A percentile compares a stretch with the other conserved stretches of the same genome.
Evolutionary conservation across 1,139 yeast genomes (phyloP).

Genomic region (Taphrina deformans): DNA sequence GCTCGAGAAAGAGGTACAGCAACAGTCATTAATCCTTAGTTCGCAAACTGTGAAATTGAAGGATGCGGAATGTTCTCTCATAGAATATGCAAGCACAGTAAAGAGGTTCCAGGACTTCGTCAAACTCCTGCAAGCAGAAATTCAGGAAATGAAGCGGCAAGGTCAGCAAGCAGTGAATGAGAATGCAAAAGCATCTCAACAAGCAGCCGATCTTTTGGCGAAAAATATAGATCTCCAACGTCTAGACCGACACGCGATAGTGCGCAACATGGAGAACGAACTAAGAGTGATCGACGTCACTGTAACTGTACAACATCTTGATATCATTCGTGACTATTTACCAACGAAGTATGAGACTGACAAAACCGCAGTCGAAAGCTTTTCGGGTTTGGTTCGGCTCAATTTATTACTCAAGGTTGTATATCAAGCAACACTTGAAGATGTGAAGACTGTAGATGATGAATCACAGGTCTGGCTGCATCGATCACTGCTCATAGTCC

Average conservation of each 20-base stretch:
- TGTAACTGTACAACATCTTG: slow-evolving; percentile 43
- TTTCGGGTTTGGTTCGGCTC: slow-evolving; percentile 17
- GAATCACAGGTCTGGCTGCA: background rate
- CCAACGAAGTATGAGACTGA: slow-evolving; percentile 35
- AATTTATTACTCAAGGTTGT: slow-evolving; percentile 19
- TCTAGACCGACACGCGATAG: slow-evolving; percentile 37
- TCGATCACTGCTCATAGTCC: background rate
- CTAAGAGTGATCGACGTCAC: slow-evolving; percentile 42
- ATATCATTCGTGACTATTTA: slow-evolving; percentile 39
- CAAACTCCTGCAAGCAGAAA: slow-evolving; percentile 42
- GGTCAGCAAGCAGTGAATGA: slow-evolving; percentile 39
- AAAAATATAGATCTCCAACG: slow-evolving; percentile 42
- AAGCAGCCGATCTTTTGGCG: slow-evolving; percentile 42
- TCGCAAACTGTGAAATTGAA: slow-evolving; percentile 39
- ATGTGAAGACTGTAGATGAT: background rate
- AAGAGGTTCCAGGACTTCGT: slow-evolving; percentile 45
- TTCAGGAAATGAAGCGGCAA: slow-evolving; percentile 41
- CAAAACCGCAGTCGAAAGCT: slow-evolving; percentile 31
- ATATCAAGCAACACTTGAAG: background rate
- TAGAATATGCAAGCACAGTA: slow-evolving; percentile 43
- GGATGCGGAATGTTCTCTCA: slow-evolving; percentile 33
- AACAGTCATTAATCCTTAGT: slow-evolving; percentile 34
- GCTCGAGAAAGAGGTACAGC: slow-evolving; percentile 51
- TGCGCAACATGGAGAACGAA: slow-evolving; percentile 32
- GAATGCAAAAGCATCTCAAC: slow-evolving; percentile 37